Conservation (phyloP, 1,284 basidiomycete species). For the Heliocybe sulcata region DNA sequence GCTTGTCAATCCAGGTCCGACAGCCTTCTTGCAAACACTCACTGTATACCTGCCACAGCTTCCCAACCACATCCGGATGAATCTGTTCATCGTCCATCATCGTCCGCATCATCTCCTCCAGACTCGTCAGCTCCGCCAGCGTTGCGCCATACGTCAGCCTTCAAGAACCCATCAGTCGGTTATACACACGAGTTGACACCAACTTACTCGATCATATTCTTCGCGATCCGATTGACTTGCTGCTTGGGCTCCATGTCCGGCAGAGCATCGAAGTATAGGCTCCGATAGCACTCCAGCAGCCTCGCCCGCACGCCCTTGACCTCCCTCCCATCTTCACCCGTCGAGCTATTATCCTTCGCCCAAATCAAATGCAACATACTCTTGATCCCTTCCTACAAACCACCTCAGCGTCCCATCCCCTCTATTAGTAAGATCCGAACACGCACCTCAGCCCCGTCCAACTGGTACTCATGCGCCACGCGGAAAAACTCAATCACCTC, state of each 20-base stretch:
- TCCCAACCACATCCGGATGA: conserved; percentile 79
- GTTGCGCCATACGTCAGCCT: conserved; percentile 89
- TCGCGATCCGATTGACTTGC: conserved; percentile 91
- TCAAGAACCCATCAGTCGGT: conserved; percentile 2
- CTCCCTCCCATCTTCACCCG: conserved; percentile 81
- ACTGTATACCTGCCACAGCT: conserved; percentile 97
- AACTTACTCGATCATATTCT: conserved; percentile 90
- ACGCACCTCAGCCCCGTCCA: conserved; percentile 73
- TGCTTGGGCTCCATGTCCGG: conserved; percentile 69
- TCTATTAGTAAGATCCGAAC: too few relatives aligned
- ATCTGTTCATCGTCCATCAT: conserved; percentile 89
- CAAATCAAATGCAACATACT: conserved; percentile 98
- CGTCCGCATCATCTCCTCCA: conserved; percentile 94
- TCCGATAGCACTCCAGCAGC: conserved; percentile 87
- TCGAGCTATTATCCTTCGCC: conserved; percentile 89
- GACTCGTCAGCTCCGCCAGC: conserved; percentile 89
- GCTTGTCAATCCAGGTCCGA: neutral
- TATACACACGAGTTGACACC: conserved; percentile 1
- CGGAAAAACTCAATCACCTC: conserved; percentile 96
- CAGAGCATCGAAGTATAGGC: conserved; percentile 83
- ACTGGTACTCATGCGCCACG: conserved; percentile 77
- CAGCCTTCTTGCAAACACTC: conserved; percentile 22
- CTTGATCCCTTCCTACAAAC: conserved; percentile 71
- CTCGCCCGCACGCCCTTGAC: conserved; percentile 85
- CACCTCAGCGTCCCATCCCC: too few relatives aligned